Evolutionary conservation across 345 rosid species (phyloP).

Genomic region (Arabis alpina): DNA sequence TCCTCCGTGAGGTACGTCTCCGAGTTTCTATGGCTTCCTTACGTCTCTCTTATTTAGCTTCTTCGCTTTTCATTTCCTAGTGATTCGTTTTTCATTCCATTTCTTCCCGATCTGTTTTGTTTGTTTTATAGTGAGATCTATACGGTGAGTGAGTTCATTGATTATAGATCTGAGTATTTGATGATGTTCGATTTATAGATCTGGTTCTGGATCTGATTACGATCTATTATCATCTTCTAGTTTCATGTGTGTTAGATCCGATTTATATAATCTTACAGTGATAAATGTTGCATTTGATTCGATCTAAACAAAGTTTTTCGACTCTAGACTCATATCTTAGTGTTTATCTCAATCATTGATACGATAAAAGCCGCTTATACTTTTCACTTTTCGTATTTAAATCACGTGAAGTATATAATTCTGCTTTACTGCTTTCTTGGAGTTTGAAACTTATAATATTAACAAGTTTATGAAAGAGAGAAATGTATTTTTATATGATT

Average conservation of each 20-base stretch:
- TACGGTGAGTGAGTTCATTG: slow-evolving; percentile 18
- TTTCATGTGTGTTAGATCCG: slow-evolving; percentile 35
- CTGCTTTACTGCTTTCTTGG: slow-evolving; percentile 16
- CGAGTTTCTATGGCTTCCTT: slow-evolving; percentile 41
- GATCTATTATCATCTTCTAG: slow-evolving; percentile 20
- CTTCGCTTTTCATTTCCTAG: not conserved
- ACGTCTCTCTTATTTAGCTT: slow-evolving; percentile 36
- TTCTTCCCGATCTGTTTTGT: slow-evolving; percentile 12
- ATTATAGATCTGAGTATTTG: slow-evolving; percentile 34
- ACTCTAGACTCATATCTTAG: slow-evolving; percentile 2
- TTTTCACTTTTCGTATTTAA: not conserved
- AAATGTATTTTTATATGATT: slow-evolving; percentile 7
- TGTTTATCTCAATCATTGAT: slow-evolving; percentile 28
- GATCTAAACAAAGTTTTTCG: slow-evolving; percentile 14
- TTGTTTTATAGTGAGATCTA: slow-evolving; percentile 29
- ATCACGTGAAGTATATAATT: slow-evolving; percentile 23
- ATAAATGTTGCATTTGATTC: slow-evolving; percentile 12
- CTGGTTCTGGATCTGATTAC: slow-evolving; percentile 39
- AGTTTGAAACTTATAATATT: slow-evolving; percentile 15
- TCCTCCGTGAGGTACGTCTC: slow-evolving; percentile 44
- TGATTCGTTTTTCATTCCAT: slow-evolving; percentile 21
- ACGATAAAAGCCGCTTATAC: slow-evolving; percentile 21
- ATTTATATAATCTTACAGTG: not conserved
- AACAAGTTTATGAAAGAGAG: slow-evolving; percentile 4
- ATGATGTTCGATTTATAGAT: slow-evolving; percentile 32